Conservation (phyloP, 306 rosid genomes). For the Castanopsis chinensis region DNA sequence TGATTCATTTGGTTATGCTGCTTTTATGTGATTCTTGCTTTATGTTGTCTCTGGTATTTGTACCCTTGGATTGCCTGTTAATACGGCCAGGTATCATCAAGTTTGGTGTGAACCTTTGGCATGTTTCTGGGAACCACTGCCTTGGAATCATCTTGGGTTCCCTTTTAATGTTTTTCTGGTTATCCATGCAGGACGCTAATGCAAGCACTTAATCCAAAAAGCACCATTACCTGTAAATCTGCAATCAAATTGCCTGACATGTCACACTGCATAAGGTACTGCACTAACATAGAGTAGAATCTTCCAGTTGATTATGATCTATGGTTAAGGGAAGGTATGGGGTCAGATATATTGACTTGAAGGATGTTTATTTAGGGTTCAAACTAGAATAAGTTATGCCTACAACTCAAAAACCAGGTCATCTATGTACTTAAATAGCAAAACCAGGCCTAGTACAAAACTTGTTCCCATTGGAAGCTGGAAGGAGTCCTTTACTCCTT, state of each 20-base stretch:
- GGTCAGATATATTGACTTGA: not conserved
- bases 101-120: no score
- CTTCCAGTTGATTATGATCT: not conserved
- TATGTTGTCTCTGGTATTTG: no score
- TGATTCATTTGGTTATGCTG: not conserved
- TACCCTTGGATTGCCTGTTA: no score
- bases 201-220: not conserved
- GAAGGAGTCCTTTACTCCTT: not conserved
- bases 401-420: not conserved
- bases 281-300: not conserved
- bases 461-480: not conserved
- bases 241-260: not conserved
- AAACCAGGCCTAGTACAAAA: not conserved
- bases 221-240: not conserved
- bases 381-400: constrained; percentile 2
- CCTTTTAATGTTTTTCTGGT: not conserved
- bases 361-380: not conserved
- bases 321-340: not conserved
- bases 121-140: no score
- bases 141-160: not conserved
- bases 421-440: not conserved
- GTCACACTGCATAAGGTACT: not conserved
- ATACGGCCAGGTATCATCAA: no score
- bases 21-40: no score
- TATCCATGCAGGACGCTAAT: not conserved